Percentiles rank a stretch among this genome's conserved stretches.
Evolutionary conservation across 1,284 basidiomycete species (phyloP).

Genomic region (Wolfiporia cocos): DNA sequence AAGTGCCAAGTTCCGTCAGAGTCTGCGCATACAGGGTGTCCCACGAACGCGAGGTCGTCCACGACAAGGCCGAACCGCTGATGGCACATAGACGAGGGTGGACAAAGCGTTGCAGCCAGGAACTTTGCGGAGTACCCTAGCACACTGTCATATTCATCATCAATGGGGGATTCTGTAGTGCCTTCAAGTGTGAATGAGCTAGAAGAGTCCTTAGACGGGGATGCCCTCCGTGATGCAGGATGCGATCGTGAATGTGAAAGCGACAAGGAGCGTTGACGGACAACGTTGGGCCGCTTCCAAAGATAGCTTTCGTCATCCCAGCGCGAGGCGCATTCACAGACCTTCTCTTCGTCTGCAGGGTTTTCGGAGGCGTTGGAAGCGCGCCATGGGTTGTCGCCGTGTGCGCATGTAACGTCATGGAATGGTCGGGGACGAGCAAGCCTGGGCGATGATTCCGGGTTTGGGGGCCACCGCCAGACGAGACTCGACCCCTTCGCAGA

Average conservation of each 20-base stretch:
- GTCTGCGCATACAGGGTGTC: slow-evolving; percentile 86
- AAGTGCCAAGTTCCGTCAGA: slow-evolving; percentile 71
- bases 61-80: slow-evolving; percentile 92
- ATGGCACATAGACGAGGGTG: slow-evolving; percentile 79
- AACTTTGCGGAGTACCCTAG: slow-evolving; percentile 82
- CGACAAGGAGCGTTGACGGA: slow-evolving; percentile 23
- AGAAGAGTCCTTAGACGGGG: slow-evolving; percentile 22
- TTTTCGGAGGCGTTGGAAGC: slow-evolving; percentile 41
- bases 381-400: slow-evolving; percentile 66
- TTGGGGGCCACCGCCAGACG: slow-evolving; percentile 72
- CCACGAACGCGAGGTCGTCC: slow-evolving; percentile 92
- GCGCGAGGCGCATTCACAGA: slow-evolving; percentile 2
- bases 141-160: slow-evolving; percentile 54
- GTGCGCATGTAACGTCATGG: slow-evolving; percentile 36
- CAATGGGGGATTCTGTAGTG: slow-evolving; percentile 4
- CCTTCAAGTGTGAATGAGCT: slow-evolving; percentile 11
- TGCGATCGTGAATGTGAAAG: slow-evolving; percentile 22
- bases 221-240: slow-evolving; percentile 25
- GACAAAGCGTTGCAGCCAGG: slow-evolving; percentile 79
- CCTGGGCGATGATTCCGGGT: slow-evolving; percentile 47
- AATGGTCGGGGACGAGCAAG: slow-evolving; percentile 56
- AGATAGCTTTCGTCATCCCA: slow-evolving; percentile 17
- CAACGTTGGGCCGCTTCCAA: slow-evolving; percentile 26
- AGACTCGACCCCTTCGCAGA: slow-evolving; percentile 70
- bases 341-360: slow-evolving; percentile 11